Base-by-base conservation (phyloP, 2,329 filamentous ascomycete genomes). In the Sclerotinia trifoliorum region DNA sequence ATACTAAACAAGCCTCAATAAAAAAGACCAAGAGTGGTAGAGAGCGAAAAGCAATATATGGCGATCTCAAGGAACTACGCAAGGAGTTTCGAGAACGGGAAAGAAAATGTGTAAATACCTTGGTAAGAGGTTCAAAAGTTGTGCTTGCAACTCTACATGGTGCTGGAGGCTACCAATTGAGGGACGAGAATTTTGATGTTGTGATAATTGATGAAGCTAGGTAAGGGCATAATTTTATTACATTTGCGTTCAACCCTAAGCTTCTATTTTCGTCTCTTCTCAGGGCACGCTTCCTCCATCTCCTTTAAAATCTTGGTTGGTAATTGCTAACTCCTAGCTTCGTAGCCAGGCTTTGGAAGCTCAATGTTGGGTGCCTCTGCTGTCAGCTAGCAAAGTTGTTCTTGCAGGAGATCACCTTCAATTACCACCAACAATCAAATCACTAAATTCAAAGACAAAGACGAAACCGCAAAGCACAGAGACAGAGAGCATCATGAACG, bases 321-420 rank as follows among this genome's bases (percentile, higher is more conserved):
- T 15, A 39, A 62, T 11, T 19, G 17, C 60, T 62, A 24, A 62
- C 46, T 39, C 13, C 8, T 5, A 2, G 49, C 26, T 15, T 35
- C n/a, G 15, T 39, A 62, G 92, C 77, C 95, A 99, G 78, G 95
- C 95, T 2, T 83, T 98, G 13, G 95, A 99, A 80, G 94, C 95
- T 0, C 94, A 98, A 79, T 97, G 94, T 80, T 99, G 95, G 95
- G 94, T 98, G 64, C 89, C 95, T 15, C 80, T 99, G 58, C 80
- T 97, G 24, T 85, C 87, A 52, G 92, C 92, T 0, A 87, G 83
- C 73, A 98, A 97, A 81, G 89, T 93, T 11, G 89, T 99, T 11
- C 89, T 96, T 71, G 95, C 95, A 0, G 95, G 95, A 60, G 95
- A 99, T 77, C 95, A 98, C 78, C 81, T 98, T 65, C 95, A 99